Conservation (phyloP, 176 grass and related monocot genomes). For the Musa beccarii region DNA sequence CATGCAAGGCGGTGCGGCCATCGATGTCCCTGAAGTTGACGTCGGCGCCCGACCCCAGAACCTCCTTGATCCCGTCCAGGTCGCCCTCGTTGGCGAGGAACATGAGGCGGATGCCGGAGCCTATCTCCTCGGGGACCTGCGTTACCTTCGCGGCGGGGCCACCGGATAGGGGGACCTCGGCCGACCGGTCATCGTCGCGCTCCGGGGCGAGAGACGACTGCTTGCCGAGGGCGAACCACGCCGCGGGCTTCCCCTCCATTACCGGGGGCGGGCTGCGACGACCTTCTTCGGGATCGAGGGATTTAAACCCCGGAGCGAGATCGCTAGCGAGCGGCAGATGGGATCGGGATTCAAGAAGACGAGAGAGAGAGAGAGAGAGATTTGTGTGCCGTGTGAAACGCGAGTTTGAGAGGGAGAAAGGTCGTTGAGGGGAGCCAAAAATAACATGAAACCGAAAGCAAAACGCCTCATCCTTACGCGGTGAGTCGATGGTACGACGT, state of each 20-base stretch:
- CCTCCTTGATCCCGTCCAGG: constrained; percentile 54
- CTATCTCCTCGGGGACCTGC: constrained; percentile 25
- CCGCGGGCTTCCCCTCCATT: background rate
- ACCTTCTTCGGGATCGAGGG: background rate
- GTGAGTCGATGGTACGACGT: too few relatives aligned
- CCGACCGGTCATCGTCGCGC: background rate
- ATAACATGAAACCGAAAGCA: too few relatives aligned
- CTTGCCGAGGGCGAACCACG: background rate
- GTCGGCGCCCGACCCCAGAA: constrained; percentile 47
- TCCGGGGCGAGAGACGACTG: background rate
- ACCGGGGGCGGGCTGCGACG: background rate
- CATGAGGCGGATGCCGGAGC: constrained; percentile 57
- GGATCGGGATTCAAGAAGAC: background rate
- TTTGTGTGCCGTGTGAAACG: too few relatives aligned
- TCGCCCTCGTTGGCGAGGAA: constrained; percentile 63
- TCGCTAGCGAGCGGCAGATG: background rate
- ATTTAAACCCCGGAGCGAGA: background rate
- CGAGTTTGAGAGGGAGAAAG: too few relatives aligned
- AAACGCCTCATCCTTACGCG: too few relatives aligned
- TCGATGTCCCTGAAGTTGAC: constrained; percentile 83
- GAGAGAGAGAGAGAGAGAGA: background rate
- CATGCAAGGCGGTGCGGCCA: constrained; percentile 73
- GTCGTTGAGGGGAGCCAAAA: too few relatives aligned
- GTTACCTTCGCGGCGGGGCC: background rate
- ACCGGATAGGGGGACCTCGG: background rate